Evolutionary conservation across 75 land plant species (phyloP).

Genomic region (Cryptomeria japonica): DNA sequence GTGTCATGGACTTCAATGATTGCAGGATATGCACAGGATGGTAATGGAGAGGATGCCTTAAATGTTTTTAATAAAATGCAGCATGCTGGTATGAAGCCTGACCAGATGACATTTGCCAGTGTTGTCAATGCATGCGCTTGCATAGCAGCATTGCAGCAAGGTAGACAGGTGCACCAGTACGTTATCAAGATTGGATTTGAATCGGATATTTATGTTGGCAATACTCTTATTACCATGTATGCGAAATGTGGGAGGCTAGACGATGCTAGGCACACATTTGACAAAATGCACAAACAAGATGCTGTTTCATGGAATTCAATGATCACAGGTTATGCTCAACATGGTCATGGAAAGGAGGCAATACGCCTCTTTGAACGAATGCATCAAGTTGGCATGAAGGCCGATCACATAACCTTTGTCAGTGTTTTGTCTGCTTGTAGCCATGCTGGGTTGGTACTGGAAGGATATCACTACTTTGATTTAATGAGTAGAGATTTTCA

Average conservation of each 20-base stretch:
- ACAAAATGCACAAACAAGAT: conserved; percentile 16
- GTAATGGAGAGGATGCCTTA: conserved; percentile 22
- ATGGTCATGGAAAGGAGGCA: conserved; percentile 22
- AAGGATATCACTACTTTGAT: conserved; percentile 20
- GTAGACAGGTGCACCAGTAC: conserved; percentile 13
- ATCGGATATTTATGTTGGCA: conserved; percentile 18
- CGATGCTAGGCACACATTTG: conserved; percentile 1
- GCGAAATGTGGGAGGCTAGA: conserved; percentile 10
- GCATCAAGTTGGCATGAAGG: conserved; percentile 11
- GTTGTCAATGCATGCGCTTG: conserved; percentile 23
- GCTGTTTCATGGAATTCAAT: conserved; percentile 37
- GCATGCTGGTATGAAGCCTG: conserved; percentile 15
- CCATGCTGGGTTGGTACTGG: conserved; percentile 18
- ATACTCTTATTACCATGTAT: conserved; percentile 18
- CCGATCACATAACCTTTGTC: conserved; percentile 26
- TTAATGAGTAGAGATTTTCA: conserved; percentile 13
- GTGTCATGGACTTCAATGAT: conserved; percentile 24
- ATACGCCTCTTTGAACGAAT: conserved; percentile 19
- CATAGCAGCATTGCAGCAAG: conserved; percentile 25
- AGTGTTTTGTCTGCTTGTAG: conserved; percentile 34
- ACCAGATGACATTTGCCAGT: conserved; percentile 20
- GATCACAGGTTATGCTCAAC: conserved; percentile 27
- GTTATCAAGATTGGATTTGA: conserved; percentile 23
- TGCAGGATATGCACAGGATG: conserved; percentile 21
- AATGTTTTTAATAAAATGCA: conserved; percentile 15